Evolutionary conservation across 1,139 yeast species (phyloP).

Genomic region (Fermentozyma sake): DNA sequence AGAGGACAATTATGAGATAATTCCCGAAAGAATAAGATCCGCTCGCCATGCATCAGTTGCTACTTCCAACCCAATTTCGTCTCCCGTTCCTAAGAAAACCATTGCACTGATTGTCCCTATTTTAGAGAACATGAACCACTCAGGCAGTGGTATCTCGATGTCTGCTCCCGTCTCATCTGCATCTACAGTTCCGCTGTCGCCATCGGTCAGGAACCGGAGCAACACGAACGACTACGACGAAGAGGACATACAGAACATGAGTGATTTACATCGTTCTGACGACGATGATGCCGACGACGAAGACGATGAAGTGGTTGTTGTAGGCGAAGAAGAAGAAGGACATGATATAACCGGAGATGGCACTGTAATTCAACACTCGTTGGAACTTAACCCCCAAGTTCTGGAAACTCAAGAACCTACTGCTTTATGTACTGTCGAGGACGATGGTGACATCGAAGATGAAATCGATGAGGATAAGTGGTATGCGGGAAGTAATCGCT

Average conservation of each 20-base stretch:
- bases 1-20: constrained; percentile 10
- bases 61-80: no score
- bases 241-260: constrained; percentile 27
- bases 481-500: constrained; percentile 39
- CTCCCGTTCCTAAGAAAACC: no score
- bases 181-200: constrained; percentile 1
- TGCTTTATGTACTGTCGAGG: no score
- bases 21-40: constrained; percentile 8
- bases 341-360: neutral
- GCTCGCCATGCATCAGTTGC: no score
- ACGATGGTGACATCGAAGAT: no score
- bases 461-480: constrained; percentile 31
- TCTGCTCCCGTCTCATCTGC: constrained; percentile 1
- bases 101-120: no score
- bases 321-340: constrained; percentile 12
- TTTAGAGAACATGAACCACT: no score
- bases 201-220: neutral
- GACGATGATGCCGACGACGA: constrained; percentile 32
- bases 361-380: no score
- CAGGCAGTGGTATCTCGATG: constrained; percentile 1
- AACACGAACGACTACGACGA: constrained; percentile 21
- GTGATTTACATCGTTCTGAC: constrained; percentile 34
- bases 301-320: constrained; percentile 15
- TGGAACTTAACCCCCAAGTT: no score
- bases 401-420: no score